Evolutionary conservation across 352 stramenopile genomes (phyloP), one percentile per base, ranked within the genome.

Genomic region (Phytophthora tubulina): DNA sequence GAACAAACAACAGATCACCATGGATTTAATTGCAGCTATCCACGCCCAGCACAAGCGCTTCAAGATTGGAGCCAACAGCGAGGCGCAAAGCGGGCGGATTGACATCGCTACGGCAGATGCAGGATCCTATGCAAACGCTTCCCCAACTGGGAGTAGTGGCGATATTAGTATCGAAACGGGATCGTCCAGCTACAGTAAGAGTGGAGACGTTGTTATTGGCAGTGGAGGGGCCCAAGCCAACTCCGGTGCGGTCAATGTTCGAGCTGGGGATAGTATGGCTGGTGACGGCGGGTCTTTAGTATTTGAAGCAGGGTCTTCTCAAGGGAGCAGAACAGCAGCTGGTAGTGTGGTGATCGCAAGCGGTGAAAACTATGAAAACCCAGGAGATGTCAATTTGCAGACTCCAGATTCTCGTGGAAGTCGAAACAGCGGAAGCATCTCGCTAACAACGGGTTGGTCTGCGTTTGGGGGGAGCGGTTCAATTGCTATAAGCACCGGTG

Each of bases 1-100:
- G 35, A 94, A 99, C 79, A 98, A 98, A 66, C 90, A 97, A 49
- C 81, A 84, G 27, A 91, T 99, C 6, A 85, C 91, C 4, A 88
- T 99, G 42, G 96, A 99, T 75, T 63, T 98, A 6, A 73, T 98
- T 42, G 89, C 86, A 42, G 93, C 92, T 32, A 81, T 98, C 32
- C 94, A 98, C 70, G 86, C 94, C 2, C 88, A 95, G 17, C 76
- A 93, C 56, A 82, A 75, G 15, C 83, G 86, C 3, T 91, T 95
- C 38, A 89, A 77, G 35, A 71, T 95, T 57, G 79, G 78, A 0
- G 73, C 80, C 14, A 90, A 92, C 39, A 77, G 55, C 33, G 71
- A 80, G 14, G 32, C 14, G 4, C 61, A 73, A 49, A 92, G 82
- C 60, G 85, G 76, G 13, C 53, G 72, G 13, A 77, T 92, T 58